Evolutionary conservation across 2,329 filamentous ascomycete genomes (phyloP).

Genomic region (Fusarium tricinctum): DNA sequence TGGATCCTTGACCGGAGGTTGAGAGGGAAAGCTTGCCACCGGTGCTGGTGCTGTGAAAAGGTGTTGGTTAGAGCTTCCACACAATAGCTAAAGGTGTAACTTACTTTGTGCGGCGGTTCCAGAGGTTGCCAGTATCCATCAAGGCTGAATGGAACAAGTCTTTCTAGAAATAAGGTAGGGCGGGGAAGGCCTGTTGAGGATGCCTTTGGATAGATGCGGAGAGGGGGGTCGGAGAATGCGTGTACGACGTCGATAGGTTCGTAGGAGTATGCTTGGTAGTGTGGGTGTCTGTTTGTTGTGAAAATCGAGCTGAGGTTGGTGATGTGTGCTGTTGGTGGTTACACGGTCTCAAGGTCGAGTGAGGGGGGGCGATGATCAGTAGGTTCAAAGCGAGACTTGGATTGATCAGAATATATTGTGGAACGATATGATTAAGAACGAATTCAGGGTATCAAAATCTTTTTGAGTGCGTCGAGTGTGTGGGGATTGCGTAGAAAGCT

Average conservation of each 20-base stretch:
- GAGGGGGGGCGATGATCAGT: slow-evolving; percentile 40
- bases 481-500: slow-evolving; percentile 1
- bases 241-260: slow-evolving; percentile 16
- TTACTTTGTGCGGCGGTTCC: slow-evolving; percentile 88
- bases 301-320: slow-evolving; percentile 30
- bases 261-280: slow-evolving; percentile 3
- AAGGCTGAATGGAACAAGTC: slow-evolving; percentile 54
- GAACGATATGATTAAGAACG: not conserved
- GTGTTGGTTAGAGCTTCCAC: slow-evolving; percentile 33
- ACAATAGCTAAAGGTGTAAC: slow-evolving; percentile 50
- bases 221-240: slow-evolving; percentile 11
- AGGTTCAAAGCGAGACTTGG: slow-evolving; percentile 18
- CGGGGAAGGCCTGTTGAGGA: slow-evolving; percentile 46
- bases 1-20: slow-evolving; percentile 72
- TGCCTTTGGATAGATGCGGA: slow-evolving; percentile 33
- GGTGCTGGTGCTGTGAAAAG: slow-evolving; percentile 65
- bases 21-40: slow-evolving; percentile 89
- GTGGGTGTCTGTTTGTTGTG: slow-evolving; percentile 3
- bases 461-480: slow-evolving; percentile 9
- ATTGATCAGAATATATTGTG: slow-evolving; percentile 23
- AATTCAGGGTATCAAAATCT: slow-evolving; percentile 23
- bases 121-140: slow-evolving; percentile 72
- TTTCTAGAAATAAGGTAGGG: slow-evolving; percentile 43
- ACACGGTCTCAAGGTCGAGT: slow-evolving; percentile 39
- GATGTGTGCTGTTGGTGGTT: slow-evolving; percentile 33